These are phyloP conservation scores for Erodium trifolium DNA, from an alignment of 441 rosid genomes.

Conservation along the genomic window DNA sequence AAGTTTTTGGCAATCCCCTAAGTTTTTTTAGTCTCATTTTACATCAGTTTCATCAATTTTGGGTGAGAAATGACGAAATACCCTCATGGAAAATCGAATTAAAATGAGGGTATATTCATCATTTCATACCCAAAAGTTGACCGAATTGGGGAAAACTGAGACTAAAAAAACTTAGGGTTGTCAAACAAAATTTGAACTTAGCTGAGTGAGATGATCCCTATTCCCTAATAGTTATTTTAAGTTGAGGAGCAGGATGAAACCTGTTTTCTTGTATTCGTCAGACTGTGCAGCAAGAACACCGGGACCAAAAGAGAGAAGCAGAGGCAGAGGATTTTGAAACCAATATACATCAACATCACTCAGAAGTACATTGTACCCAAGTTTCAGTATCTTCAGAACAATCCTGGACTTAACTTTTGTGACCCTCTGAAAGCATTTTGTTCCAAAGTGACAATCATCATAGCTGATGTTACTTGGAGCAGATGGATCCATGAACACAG, in stretches of 20 bases:
- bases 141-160: no score
- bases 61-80: no score
- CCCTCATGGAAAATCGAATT: no score
- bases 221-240: neutral
- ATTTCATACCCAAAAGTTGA: no score
- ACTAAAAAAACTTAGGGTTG: no score
- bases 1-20: no score
- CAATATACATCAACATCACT: slow-evolving; percentile 36
- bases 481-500: slow-evolving; percentile 72
- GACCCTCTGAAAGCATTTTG: slow-evolving; percentile 83
- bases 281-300: slow-evolving; percentile 76
- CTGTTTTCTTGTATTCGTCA: slow-evolving; percentile 72
- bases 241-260: slow-evolving; percentile 25
- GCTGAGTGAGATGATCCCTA: no score
- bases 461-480: slow-evolving; percentile 74
- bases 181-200: no score
- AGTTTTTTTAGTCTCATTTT: no score
- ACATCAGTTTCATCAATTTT: no score
- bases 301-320: slow-evolving; percentile 59
- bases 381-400: slow-evolving; percentile 72
- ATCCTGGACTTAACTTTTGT: slow-evolving; percentile 89
- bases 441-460: slow-evolving; percentile 87
- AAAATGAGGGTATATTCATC: no score
- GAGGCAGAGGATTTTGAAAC: slow-evolving; percentile 69
- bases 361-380: slow-evolving; percentile 67